Conservation (phyloP, 1,284 basidiomycete genomes). For the Filobasidium uniguttulatum region DNA sequence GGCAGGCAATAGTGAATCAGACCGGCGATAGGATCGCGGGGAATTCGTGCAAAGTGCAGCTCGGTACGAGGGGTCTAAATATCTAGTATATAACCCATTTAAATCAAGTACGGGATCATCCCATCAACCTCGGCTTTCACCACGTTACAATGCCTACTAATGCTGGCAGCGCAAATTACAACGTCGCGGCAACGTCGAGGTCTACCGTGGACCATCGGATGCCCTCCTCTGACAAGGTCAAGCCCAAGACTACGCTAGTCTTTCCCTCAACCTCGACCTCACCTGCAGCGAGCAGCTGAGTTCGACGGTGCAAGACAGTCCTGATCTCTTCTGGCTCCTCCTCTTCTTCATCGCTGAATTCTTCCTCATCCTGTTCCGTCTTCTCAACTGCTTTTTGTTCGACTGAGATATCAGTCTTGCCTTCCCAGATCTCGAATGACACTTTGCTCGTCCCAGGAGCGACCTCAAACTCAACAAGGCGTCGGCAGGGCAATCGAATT, state of each 20-base stretch:
- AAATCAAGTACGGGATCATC: no score
- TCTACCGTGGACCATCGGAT: no score
- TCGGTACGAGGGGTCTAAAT: no score
- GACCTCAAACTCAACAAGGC: conserved; percentile 58
- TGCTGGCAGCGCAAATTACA: no score
- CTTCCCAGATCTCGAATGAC: conserved; percentile 77
- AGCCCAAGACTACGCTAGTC: conserved; percentile 50
- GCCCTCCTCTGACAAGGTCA: conserved; percentile 47
- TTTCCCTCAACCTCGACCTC: conserved; percentile 45
- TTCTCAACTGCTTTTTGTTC: conserved; percentile 41
- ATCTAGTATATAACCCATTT: no score
- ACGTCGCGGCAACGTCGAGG: no score
- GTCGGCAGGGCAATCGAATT: conserved; percentile 64
- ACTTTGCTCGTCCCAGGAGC: conserved; percentile 46
- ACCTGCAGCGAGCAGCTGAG: conserved; percentile 41
- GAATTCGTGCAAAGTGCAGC: no score
- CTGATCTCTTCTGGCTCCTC: conserved; percentile 55
- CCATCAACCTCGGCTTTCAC: no score
- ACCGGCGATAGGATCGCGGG: no score
- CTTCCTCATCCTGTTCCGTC: conserved; percentile 35
- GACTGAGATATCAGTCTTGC: conserved; percentile 61
- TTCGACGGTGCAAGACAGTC: conserved; percentile 51
- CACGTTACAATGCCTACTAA: no score
- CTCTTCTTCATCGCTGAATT: conserved; percentile 31
- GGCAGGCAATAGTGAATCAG: no score